Evolutionary conservation across 2,329 filamentous ascomycete species (phyloP), one percentile per base, ranked within the genome.

Genomic region (Aquanectria penicillioides): DNA sequence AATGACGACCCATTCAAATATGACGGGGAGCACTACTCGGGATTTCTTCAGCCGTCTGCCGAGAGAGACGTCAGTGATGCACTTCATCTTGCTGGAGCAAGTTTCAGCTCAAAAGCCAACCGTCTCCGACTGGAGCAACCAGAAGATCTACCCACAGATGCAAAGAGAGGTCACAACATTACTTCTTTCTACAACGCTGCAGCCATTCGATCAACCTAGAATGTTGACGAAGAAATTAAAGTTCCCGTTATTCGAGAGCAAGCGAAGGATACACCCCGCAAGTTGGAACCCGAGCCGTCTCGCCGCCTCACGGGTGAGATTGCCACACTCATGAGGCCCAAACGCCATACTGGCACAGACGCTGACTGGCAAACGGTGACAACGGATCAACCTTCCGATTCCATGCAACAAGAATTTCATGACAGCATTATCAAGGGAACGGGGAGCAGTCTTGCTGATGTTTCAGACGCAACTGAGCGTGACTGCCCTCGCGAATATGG

Each of bases 1-100:
- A 75, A 73, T 22, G 75, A 72, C 1, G 80, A 83, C 34, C 80
- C 78, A 0, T 84, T 83, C 69, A 73, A 74, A 43, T 83, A 81
- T 58, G 81, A 83, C 62, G 72, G 69, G 28, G 72, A 73, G 8
- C 60, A 69, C 2, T 80, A 80, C 59, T 73, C 71, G 12, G 57
- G 71, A 9, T 78, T 78, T 33, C 63, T 81, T 8, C 70, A 74
- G 7, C 68, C 75, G 4, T 70, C 73, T 2, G 75, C 73, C 54
- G 80, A 83, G 59, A 72, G 76, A 52, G 78, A 83, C 10, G 73
- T 82, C 12, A 82, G 78, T 52, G 73, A 65, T 20, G 76, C 73
- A 7, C 73, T 82, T 17, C 74, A 72, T 23, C 70, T 68, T 17
- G 59, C 73, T 18, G 69, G 57, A 4, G 68, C 66, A 26, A 47